Evolutionary conservation across 2,329 filamentous ascomycete species (phyloP).

Genomic region (Paraphaeosphaeria sporulosa): DNA sequence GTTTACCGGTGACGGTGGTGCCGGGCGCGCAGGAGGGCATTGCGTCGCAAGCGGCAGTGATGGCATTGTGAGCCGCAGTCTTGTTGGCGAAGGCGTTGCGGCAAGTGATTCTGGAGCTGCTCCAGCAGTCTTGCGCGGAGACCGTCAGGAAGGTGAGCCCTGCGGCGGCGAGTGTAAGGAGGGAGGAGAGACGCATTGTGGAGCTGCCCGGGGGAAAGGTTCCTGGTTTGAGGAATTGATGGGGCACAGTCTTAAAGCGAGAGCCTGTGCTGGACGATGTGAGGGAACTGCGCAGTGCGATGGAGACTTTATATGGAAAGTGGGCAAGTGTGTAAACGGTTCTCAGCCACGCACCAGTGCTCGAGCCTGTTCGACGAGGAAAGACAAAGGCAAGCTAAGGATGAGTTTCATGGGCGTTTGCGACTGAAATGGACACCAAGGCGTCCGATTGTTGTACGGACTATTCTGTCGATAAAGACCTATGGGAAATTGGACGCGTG

Average conservation of each 20-base stretch:
- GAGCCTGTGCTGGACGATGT: not conserved
- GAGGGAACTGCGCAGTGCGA: not conserved
- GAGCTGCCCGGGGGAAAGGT: not conserved
- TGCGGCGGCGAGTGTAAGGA: conserved; percentile 6
- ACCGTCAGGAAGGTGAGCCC: not conserved
- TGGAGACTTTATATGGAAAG: not conserved
- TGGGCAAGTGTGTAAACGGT: not conserved
- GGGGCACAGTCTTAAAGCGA: not conserved
- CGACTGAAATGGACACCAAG: not conserved
- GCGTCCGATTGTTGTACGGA: not conserved
- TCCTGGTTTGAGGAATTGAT: not conserved
- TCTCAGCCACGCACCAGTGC: not conserved
- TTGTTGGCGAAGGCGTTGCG: conserved; percentile 10
- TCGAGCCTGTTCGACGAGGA: not conserved
- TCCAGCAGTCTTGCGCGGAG: conserved; percentile 7
- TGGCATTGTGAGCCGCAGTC: conserved; percentile 5
- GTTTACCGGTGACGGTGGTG: conserved; percentile 7
- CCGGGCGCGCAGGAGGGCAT: conserved; percentile 16
- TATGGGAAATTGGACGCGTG: conserved; percentile 2
- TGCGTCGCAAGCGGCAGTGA: conserved; percentile 11
- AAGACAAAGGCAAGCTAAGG: not conserved
- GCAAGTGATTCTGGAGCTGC: conserved; percentile 5
- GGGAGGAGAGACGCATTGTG: conserved; percentile 9
- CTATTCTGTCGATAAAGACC: not conserved
- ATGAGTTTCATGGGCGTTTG: not conserved